Base-by-base conservation (phyloP, 2,329 filamentous ascomycete genomes). In the Zymoseptoria brevis region DNA sequence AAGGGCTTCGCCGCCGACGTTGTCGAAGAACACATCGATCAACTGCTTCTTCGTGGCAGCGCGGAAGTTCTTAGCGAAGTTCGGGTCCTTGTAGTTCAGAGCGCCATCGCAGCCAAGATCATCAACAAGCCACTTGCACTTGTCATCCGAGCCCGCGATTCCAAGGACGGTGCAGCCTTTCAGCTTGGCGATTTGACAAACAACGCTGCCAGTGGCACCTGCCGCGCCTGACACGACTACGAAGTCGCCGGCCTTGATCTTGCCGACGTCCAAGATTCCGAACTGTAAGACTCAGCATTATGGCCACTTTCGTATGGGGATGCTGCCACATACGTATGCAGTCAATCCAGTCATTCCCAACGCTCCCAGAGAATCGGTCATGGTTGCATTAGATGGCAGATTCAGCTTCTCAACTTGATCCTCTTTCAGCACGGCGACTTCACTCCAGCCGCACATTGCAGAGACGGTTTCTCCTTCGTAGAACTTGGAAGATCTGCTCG, bases 201-300 rank as follows among this genome's bases (percentile, higher is more conserved):
- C 88, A 1, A 92, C 83, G 68, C 82, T 87, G 1, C 89, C 89
- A 0, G 89, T 92, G 0, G 88, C 89, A 1, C 89, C 89, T 0
- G 89, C 89, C 1, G 89, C 89, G 6, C 87, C 88, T 8, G 84
- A 88, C 0, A 93, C 86, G 7, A 92, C 87, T 1, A 93, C 88
- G 3, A 87, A 85, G 64, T 92, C 87, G 4, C 87, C 87, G 0
- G 81, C 73, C 72, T 86, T 84, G 49, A 87, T 83, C 57, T 87
- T 76, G 2, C 83, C 88, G 52, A 92, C 82, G 57, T 87, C 81
- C 29, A 83, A 73, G 70, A 92, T 83, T 19, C 89, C 88, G 63
- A 89, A 88, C 51, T 53, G 22, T 3, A 24, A 16, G 21, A 6
- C 8, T 45, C 2, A 45, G 35, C 13, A n/a, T 7, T 16, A 45